A percentile compares a stretch with the other conserved stretches of the same genome.
Conservation (phyloP, 306 rosid genomes). For the Parietaria judaica region DNA sequence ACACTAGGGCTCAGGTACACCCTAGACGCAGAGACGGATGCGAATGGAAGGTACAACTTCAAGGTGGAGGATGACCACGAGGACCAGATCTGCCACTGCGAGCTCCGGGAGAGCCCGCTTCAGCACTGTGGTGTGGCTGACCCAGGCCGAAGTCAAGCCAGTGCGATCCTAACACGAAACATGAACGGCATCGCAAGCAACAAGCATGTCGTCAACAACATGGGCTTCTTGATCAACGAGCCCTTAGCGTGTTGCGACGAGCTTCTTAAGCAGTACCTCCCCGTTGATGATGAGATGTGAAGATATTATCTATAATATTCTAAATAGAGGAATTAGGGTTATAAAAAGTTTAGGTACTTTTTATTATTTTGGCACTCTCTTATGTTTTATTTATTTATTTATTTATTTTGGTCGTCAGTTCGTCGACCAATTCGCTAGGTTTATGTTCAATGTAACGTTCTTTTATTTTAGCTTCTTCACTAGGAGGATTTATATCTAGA, state of each 20-base stretch:
- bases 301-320: too few species aligned
- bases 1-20: conserved; percentile 25
- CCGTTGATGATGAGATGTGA: too few species aligned
- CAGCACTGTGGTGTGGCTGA: conserved; percentile 31
- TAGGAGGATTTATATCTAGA: too few species aligned
- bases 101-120: conserved; percentile 44
- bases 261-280: conserved; percentile 39
- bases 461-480: too few species aligned
- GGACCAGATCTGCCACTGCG: conserved; percentile 41
- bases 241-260: conserved; percentile 31
- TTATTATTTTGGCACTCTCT: too few species aligned
- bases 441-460: too few species aligned
- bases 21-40: conserved; percentile 37
- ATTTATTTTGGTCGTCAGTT: too few species aligned
- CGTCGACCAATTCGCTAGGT: too few species aligned
- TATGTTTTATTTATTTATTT: too few species aligned
- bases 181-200: conserved; percentile 39
- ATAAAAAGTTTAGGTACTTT: too few species aligned
- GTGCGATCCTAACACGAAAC: conserved; percentile 39
- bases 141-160: conserved; percentile 41
- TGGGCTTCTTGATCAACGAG: conserved; percentile 52
- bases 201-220: conserved; percentile 42
- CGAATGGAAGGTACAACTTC: conserved; percentile 37
- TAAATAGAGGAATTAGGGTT: too few species aligned
- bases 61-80: conserved; percentile 39